Percentiles rank a stretch among this genome's conserved stretches.
Evolutionary conservation across 495 filamentous ascomycete genomes (phyloP).

Genomic region (Penicillium canariense): DNA sequence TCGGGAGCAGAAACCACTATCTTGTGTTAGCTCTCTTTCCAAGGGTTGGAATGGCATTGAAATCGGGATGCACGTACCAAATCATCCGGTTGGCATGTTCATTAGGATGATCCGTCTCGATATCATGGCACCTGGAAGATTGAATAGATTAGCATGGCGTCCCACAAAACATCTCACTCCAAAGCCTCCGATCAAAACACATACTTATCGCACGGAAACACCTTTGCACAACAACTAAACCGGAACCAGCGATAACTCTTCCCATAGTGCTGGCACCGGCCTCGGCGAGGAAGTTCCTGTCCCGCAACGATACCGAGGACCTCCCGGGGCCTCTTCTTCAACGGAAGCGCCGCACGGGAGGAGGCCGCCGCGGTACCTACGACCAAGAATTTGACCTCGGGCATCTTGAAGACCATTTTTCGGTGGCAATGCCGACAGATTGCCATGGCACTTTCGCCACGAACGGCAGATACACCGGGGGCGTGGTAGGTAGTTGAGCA

Average conservation of each 20-base stretch:
- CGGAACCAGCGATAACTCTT: constrained; percentile 85
- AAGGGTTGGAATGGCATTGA: not conserved
- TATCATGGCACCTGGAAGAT: constrained; percentile 68
- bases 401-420: constrained; percentile 77
- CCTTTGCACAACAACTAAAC: constrained; percentile 63
- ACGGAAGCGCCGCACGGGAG: constrained; percentile 41
- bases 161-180: not conserved
- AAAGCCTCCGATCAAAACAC: not conserved
- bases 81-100: constrained; percentile 91
- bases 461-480: constrained; percentile 66
- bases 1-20: constrained; percentile 69
- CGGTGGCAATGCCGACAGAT: constrained; percentile 79
- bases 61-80: constrained; percentile 49
- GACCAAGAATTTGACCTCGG: constrained; percentile 75
- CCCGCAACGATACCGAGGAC: constrained; percentile 76
- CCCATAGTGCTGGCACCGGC: constrained; percentile 74
- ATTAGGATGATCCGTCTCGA: constrained; percentile 64
- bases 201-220: constrained; percentile 75
- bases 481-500: constrained; percentile 69
- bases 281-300: constrained; percentile 70
- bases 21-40: not conserved
- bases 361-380: constrained; percentile 56
- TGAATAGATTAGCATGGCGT: constrained; percentile 6
- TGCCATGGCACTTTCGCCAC: constrained; percentile 73
- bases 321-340: constrained; percentile 60